Evolutionary conservation across 495 filamentous ascomycete genomes (phyloP).

Genomic region (Pseudevernia furfuracea): DNA sequence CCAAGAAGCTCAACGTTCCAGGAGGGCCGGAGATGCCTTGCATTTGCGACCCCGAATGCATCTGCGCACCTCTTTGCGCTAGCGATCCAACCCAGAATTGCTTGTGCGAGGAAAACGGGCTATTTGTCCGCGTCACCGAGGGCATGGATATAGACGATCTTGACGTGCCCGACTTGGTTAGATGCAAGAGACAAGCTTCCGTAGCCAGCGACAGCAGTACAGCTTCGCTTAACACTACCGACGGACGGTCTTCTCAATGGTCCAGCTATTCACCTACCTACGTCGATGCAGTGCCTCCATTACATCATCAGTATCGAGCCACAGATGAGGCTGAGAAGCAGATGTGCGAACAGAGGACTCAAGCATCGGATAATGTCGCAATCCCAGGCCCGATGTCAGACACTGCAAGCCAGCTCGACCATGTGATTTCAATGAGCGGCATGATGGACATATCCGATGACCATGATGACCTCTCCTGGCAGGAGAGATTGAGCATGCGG

Average conservation of each 20-base stretch:
- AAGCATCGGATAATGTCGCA: not conserved
- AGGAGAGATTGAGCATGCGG: not conserved
- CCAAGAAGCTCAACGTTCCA: conserved; percentile 16
- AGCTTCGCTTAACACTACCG: not conserved
- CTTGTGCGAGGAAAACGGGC: conserved; percentile 21
- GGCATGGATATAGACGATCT: conserved; percentile 25
- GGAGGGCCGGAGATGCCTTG: conserved; percentile 17
- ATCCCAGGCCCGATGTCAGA: not conserved
- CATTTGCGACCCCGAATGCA: conserved; percentile 18
- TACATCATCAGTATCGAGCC: not conserved
- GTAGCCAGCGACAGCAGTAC: conserved; percentile 10
- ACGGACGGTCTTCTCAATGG: not conserved
- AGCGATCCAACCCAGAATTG: conserved; percentile 23
- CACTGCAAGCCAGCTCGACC: not conserved
- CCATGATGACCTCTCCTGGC: not conserved
- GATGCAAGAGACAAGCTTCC: conserved; percentile 4
- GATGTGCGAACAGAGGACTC: not conserved
- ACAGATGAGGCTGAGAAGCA: not conserved
- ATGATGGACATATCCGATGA: not conserved
- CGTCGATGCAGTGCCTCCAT: not conserved
- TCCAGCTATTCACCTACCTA: too few species aligned
- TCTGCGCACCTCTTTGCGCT: conserved; percentile 21
- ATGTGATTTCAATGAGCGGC: not conserved
- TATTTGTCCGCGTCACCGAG: conserved; percentile 21
- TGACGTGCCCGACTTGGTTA: conserved; percentile 20